phyloP scores from a whole-genome alignment of 768 basidiomycete species.

The Suillus ampliporus region DNA sequence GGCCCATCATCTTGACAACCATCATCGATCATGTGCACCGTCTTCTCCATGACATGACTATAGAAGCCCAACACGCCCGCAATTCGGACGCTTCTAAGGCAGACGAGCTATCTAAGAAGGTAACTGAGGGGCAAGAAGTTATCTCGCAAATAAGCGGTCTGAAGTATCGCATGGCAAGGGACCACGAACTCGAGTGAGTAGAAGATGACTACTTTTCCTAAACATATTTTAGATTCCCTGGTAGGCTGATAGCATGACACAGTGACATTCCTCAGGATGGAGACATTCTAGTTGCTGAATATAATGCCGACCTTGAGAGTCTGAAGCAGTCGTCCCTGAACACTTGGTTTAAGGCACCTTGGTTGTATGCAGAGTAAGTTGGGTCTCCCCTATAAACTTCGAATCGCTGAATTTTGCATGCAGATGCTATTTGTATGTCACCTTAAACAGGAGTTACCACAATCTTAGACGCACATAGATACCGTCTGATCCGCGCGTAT shows the following conservation, averaged over 20 bases:
- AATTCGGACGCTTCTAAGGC: slow-evolving; percentile 21
- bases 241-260: not conserved
- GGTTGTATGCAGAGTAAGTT: slow-evolving; percentile 94
- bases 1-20: slow-evolving; percentile 84
- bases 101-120: slow-evolving; percentile 44
- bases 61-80: slow-evolving; percentile 38
- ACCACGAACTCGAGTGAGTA: slow-evolving; percentile 69
- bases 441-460: slow-evolving; percentile 10
- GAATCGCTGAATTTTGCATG: slow-evolving; percentile 5
- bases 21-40: slow-evolving; percentile 80
- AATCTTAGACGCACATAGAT: slow-evolving; percentile 50
- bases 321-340: slow-evolving; percentile 54
- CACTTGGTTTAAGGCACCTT: slow-evolving; percentile 92
- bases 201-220: not conserved
- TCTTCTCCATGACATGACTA: slow-evolving; percentile 64
- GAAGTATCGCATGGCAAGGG: slow-evolving; percentile 89
- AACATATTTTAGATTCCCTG: not conserved
- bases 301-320: slow-evolving; percentile 72
- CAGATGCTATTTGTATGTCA: slow-evolving; percentile 76
- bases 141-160: slow-evolving; percentile 76
- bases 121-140: slow-evolving; percentile 79
- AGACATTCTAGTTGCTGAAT: slow-evolving; percentile 68
- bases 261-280: slow-evolving; percentile 81
- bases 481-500: slow-evolving; percentile 79
- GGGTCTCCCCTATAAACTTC: slow-evolving; percentile 10